Evolutionary conservation across 106 monocot genomes (phyloP), one percentile per base, ranked within the genome.

Genomic region (Allium cepa): DNA sequence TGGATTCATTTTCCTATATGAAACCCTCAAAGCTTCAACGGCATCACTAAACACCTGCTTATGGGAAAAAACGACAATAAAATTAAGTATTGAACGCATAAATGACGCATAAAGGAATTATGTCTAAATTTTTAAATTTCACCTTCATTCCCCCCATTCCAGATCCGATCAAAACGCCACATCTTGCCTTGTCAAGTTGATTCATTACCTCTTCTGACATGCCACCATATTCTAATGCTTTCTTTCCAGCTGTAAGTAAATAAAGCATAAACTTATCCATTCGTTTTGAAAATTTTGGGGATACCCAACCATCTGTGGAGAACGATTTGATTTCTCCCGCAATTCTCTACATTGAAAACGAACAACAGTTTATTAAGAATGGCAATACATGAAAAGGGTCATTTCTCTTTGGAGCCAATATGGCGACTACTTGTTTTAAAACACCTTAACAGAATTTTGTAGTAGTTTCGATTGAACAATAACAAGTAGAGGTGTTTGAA

Each of bases 1-100:
- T 7, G 90, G 90, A 59, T 90, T 90, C 90, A 90, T 86, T 61
- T 90, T 90, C 80, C 73, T 90, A 64, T 90, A 90, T 15, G 90
- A 90, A 9, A 85, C 83, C 63, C 85, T 80, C 64, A 90, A 83
- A 78, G 85, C 90, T 75, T 90, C 90, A 60, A 90, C 80, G 17
- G 85, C 90, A 90, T 90, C 90, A 80, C 83, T 78, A 65, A 90
- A 90, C 11, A 90, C 80, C 90, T 90, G 63, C 53, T 49, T 13
- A 17, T 17, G n/a, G 17, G 8, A 5, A 61, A 17, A 12, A 28
- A 64, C 27, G 6, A 64, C 36, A 64, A 64, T 47, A 26, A 61
- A 60, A 60, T 17, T 9, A 60, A n/a, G 9, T 27, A 61, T 12
- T 26, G 53, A 55, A 55, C 15, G 5, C 3, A 11, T 55, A 2